phyloP scores from a whole-genome alignment of 176 grass and related monocot genomes.

The Rhynchospora pubera region DNA sequence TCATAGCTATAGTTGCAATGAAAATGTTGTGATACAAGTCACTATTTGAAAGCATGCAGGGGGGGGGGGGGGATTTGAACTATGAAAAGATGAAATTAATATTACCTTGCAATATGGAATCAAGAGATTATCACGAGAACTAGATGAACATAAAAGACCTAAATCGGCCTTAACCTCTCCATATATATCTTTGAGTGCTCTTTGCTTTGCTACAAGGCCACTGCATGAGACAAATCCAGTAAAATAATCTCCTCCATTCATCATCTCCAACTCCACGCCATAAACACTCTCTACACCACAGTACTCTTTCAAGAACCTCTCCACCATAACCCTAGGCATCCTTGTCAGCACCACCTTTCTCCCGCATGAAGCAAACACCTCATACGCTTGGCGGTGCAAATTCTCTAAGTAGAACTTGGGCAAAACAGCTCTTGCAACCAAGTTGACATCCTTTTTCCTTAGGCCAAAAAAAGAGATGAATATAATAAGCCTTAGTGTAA shows the following conservation, averaged over 20 bases:
- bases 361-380: conserved; percentile 25
- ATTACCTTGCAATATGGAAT: conserved; percentile 62
- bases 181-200: conserved; percentile 23
- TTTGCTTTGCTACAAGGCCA: conserved; percentile 4
- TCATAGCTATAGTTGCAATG: background rate
- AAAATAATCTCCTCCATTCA: conserved; percentile 34
- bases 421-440: conserved; percentile 53
- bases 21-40: background rate
- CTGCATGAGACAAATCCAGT: conserved; percentile 40
- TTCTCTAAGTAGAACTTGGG: conserved; percentile 77
- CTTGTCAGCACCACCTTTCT: conserved; percentile 49
- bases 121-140: conserved; percentile 25
- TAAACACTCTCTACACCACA: conserved; percentile 46
- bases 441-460: conserved; percentile 33
- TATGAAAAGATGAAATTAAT: background rate
- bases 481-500: conserved; percentile 41
- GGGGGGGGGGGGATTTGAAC: no score
- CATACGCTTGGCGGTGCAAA: conserved; percentile 54
- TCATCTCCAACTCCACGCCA: conserved; percentile 45
- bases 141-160: conserved; percentile 28
- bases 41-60: no score
- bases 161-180: conserved; percentile 31
- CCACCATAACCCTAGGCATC: conserved; percentile 57
- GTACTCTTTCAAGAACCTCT: conserved; percentile 65
- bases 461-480: conserved; percentile 69